A percentile compares a stretch with the other conserved stretches of the same genome.
Conservation (phyloP, 2,329 filamentous ascomycete species). For the Thyridium curvatum region DNA sequence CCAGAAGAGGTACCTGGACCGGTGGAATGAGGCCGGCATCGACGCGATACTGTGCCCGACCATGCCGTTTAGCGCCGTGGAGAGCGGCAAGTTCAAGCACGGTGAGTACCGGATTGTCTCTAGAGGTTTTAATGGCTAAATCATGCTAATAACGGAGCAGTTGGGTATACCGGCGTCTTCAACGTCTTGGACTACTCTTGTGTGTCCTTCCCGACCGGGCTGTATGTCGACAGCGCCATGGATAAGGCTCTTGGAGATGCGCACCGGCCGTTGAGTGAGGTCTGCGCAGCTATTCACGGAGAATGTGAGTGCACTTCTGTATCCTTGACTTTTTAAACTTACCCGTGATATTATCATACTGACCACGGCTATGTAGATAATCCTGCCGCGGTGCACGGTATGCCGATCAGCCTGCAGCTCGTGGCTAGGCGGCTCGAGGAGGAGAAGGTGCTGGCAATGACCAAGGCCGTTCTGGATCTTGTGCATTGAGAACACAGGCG, state of each 20-base stretch:
- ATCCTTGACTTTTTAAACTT: background rate
- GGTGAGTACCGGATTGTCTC: conserved; percentile 23
- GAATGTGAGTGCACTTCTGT: conserved; percentile 34
- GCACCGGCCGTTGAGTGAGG: conserved; percentile 26
- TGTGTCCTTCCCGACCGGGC: conserved; percentile 38
- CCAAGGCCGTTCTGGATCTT: conserved; percentile 12
- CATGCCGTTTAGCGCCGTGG: conserved; percentile 34
- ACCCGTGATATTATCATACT: background rate
- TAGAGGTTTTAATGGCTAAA: background rate
- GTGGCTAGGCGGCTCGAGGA: conserved; percentile 35
- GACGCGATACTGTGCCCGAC: conserved; percentile 59
- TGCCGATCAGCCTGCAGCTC: conserved; percentile 20
- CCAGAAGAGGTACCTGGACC: conserved; percentile 38
- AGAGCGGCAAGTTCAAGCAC: conserved; percentile 36
- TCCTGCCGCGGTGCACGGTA: conserved; percentile 7
- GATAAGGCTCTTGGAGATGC: conserved; percentile 21
- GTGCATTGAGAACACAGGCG: background rate
- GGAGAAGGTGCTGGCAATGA: conserved; percentile 30
- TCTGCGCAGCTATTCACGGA: conserved; percentile 29
- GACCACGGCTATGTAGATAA: conserved; percentile 4
- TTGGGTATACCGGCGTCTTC: conserved; percentile 43
- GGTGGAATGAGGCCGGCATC: conserved; percentile 40
- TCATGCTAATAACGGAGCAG: conserved; percentile 15
- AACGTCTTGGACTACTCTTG: conserved; percentile 42
- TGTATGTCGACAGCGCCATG: conserved; percentile 30